Percentiles rank a stretch among this genome's conserved stretches.
Evolutionary conservation across 2,329 filamentous ascomycete species (phyloP).

Genomic region (Colletotrichum sp.): DNA sequence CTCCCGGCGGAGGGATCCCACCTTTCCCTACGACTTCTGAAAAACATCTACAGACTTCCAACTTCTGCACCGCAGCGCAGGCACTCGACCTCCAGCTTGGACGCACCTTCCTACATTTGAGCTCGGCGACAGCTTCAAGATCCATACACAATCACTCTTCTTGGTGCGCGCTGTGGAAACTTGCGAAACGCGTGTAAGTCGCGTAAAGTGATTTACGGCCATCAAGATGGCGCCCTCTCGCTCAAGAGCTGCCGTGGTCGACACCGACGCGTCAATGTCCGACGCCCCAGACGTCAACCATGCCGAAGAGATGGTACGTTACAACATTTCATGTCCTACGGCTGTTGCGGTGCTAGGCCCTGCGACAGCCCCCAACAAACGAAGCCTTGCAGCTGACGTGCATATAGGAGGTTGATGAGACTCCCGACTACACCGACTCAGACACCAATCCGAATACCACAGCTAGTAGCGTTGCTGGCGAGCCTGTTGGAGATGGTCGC

Average conservation of each 20-base stretch:
- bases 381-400: not conserved
- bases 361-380: not conserved
- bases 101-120: not conserved
- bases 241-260: conserved; percentile 55
- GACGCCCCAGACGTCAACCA: conserved; percentile 57
- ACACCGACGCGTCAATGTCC: conserved; percentile 67
- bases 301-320: conserved; percentile 55
- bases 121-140: not conserved
- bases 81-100: not conserved
- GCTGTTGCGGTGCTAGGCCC: not conserved
- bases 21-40: conserved; percentile 19
- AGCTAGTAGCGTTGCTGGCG: conserved; percentile 85
- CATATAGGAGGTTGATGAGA: conserved; percentile 64
- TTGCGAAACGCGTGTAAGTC: conserved; percentile 55
- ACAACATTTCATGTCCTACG: not conserved
- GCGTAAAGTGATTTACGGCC: conserved; percentile 53
- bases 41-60: conserved; percentile 16
- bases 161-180: not conserved
- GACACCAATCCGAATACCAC: conserved; percentile 72
- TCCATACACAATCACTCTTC: conserved; percentile 8
- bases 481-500: conserved; percentile 74
- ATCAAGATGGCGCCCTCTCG: conserved; percentile 59
- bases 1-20: conserved; percentile 17
- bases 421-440: conserved; percentile 69
- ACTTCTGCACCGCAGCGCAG: conserved; percentile 1